phyloP scores from a whole-genome alignment of 2,329 filamentous ascomycete species.

The Samsoniella hepiali region DNA sequence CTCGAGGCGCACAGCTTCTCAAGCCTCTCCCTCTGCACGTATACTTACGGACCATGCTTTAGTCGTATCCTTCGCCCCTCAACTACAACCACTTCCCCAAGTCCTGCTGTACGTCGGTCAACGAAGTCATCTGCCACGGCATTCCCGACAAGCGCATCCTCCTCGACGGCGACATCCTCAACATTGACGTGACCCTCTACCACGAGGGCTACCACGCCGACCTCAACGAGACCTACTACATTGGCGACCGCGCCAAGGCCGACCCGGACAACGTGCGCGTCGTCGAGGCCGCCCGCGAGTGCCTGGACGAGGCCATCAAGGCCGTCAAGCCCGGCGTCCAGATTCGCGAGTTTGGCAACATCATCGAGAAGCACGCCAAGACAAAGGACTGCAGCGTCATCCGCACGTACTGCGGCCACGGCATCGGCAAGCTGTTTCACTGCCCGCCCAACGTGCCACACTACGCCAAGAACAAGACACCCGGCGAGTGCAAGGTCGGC shows the following conservation, averaged over 20 bases:
- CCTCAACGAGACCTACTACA: constrained; percentile 97
- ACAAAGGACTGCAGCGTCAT: constrained; percentile 81
- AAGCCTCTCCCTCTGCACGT: background rate
- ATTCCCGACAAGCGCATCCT: constrained; percentile 89
- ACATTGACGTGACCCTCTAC: constrained; percentile 93
- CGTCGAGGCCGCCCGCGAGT: constrained; percentile 85
- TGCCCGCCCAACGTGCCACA: constrained; percentile 91
- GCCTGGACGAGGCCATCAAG: constrained; percentile 84
- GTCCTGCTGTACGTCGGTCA: constrained; percentile 92
- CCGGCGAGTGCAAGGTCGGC: constrained; percentile 87
- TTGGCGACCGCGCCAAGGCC: constrained; percentile 80
- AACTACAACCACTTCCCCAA: constrained; percentile 98
- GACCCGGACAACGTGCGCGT: constrained; percentile 86
- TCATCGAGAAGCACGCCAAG: constrained; percentile 95
- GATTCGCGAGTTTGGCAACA: constrained; percentile 89
- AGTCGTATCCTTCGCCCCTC: constrained; percentile 92
- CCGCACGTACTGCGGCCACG: constrained; percentile 93
- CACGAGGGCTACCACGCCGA: constrained; percentile 95
- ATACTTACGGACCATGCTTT: constrained; percentile 2
- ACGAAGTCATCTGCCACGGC: constrained; percentile 98
- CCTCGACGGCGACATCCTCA: constrained; percentile 91
- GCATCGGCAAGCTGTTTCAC: constrained; percentile 92
- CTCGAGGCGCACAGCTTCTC: background rate
- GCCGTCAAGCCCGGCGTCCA: constrained; percentile 89
- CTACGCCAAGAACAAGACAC: constrained; percentile 97